Base-by-base conservation (phyloP, 2,329 filamentous ascomycete species). In the Phyllosticta capitalensis region DNA sequence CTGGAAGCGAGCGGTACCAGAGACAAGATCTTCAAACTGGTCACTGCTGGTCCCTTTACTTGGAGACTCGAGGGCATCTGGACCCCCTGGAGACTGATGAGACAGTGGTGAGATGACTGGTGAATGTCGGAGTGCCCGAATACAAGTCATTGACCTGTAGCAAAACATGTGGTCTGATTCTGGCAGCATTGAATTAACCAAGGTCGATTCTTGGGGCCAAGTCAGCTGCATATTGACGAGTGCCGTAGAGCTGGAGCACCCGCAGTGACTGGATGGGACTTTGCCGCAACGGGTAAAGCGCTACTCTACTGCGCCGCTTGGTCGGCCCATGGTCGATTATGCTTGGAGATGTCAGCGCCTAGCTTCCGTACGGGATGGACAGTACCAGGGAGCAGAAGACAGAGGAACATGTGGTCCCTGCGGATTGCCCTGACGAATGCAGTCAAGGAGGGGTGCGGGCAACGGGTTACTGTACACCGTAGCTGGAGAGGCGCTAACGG, bases 191-290 rank as follows among this genome's bases (percentile, higher is more conserved):
- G 38, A 45, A 17, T 7, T 4, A 1, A 45, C 17, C 74, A 87
- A 88, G 69, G 92, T 99, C 74, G 92, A 97, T 74, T 92, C 91
- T 5, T 86, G 88, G 66, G 97, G 92, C 75, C 90, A 92, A 65
- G 90, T 95, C 67, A 86, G 14, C 38, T 45, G 38, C 96, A 65
- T 87, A 89, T 57, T 95, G 96, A 71, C 80, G 86, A 21, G 79
- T 94, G 64, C 78, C 81, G 62, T 79, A 91, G 65, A 45, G 38
- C 17, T 45, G 38, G 38, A 45, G 38, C 38, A n/a, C 38, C 38
- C 38, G 14, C 38, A 45, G 17, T 6, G 38, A 45, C 12, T 45
- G 38, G 38, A 45, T n/a, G 38, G 38, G 38, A n/a, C 38, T 45
- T 45, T 45, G 38, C 38, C 38, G 38, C 38, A 45, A 14, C 38